Percentiles rank a stretch among this genome's conserved stretches.
These are phyloP conservation scores for Solanum commersonii DNA, from an alignment of 257 asterid genomes.

Conservation along the genomic window DNA sequence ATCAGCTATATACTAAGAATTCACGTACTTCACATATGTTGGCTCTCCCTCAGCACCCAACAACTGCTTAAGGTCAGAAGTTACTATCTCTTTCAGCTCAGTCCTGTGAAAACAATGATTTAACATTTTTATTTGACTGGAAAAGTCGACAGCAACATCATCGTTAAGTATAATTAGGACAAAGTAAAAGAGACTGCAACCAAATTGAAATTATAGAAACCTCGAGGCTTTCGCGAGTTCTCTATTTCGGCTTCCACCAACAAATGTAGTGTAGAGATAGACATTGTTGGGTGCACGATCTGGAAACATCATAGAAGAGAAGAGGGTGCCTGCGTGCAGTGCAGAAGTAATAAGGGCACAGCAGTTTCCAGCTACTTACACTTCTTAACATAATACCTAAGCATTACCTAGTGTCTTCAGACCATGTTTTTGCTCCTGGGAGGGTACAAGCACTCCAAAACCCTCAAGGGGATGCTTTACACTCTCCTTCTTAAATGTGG, in stretches of 20 bases:
- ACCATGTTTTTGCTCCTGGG: constrained; percentile 79
- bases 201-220: constrained; percentile 15
- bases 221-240: constrained; percentile 84
- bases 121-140: not conserved
- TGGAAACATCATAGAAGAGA: constrained; percentile 93
- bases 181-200: not conserved
- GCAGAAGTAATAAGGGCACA: not conserved
- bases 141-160: not conserved
- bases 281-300: constrained; percentile 84
- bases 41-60: constrained; percentile 89
- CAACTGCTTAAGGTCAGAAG: constrained; percentile 71
- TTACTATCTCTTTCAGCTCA: constrained; percentile 61
- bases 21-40: constrained; percentile 46
- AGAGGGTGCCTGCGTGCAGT: constrained; percentile 64
- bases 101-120: constrained; percentile 34
- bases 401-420: constrained; percentile 68
- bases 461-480: constrained; percentile 90
- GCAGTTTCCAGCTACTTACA: not conserved
- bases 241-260: constrained; percentile 82
- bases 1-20: not conserved
- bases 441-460: constrained; percentile 89
- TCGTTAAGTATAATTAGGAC: not conserved
- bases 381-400: constrained; percentile 3
- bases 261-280: constrained; percentile 80
- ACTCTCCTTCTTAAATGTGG: constrained; percentile 63